Base-by-base conservation (phyloP, 2,329 filamentous ascomycete genomes). In the Cordyceps sp. region DNA sequence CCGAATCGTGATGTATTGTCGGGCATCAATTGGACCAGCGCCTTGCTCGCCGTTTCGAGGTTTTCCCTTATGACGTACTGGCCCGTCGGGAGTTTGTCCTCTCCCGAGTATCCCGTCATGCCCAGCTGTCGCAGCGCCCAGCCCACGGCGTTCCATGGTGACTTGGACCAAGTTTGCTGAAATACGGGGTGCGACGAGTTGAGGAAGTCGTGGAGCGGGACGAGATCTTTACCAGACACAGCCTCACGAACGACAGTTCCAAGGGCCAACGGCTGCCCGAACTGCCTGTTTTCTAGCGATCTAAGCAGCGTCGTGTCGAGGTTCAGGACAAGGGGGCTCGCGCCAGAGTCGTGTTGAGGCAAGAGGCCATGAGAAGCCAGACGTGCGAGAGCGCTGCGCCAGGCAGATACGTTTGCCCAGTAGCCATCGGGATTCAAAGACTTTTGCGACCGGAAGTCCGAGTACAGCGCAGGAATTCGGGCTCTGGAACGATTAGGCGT, bases 391-490 rank as follows among this genome's bases (percentile, higher is more conserved):
- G 75, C 84, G 25, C 69, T 68, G 36, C 77, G 73, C 85, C 85
- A 93, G 32, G 83, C 81, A 6, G 67, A 58, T 26, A 83, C 62
- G 50, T 93, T 93, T 27, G 84, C 82, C 15, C 64, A 59, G 58
- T 84, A 93, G 45, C 83, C 84, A 51, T 92, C 83, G 1, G 84
- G 82, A 48, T 93, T 93, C 16, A 80, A 71, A 25, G 68, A 71
- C 44, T 68, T 68, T 42, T 88, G 83, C 5, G 71, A 57, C 24
- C 73, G 64, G 48, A 93, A 93, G 52, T 93, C 85, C 30, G 84
- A 86, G 58, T 92, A 93, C 29, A 93, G 73, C 5, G 84, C 86
- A 10, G 82, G 76, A 10, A 93, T 66, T 31, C 85, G 80, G 39
- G 76, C 69, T 58, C 78, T 84, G 41, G 14, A 17, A n/a, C 4